phyloP scores from a whole-genome alignment of 345 rosid species.

The Fremontodendron californicum region DNA sequence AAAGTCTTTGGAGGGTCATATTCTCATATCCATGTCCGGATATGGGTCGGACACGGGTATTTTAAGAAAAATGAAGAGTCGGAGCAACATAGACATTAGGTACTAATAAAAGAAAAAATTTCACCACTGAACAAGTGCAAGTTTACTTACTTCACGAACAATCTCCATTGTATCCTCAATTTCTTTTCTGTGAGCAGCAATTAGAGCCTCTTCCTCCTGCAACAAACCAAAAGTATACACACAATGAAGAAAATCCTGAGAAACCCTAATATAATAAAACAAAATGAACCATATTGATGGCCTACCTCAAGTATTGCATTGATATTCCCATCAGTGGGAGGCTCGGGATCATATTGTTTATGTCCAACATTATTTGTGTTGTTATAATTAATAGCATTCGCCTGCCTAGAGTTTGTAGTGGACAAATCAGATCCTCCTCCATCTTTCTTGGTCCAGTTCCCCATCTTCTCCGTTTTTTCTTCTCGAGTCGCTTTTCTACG shows the following conservation, averaged over 20 bases:
- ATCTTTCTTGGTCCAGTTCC: conserved; percentile 52
- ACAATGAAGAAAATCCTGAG: background rate
- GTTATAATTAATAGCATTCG: conserved; percentile 32
- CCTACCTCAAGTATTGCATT: conserved; percentile 83
- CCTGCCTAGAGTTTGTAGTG: conserved; percentile 40
- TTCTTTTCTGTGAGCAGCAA: conserved; percentile 92
- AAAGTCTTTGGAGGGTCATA: no score
- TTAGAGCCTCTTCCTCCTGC: conserved; percentile 91
- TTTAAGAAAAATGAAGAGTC: no score
- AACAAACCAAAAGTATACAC: conserved; percentile 9
- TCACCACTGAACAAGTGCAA: background rate
- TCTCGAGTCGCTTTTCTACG: conserved; percentile 70
- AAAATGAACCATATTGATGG: conserved; percentile 9
- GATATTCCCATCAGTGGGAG: conserved; percentile 58
- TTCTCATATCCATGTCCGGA: no score
- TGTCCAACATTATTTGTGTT: conserved; percentile 38
- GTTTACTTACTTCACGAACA: conserved; percentile 75
- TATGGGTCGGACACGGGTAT: no score
- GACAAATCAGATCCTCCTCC: conserved; percentile 44
- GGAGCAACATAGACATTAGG: no score
- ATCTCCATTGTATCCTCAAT: conserved; percentile 98
- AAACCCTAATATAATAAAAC: background rate
- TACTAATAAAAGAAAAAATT: background rate
- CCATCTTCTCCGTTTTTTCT: conserved; percentile 64
- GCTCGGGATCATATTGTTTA: conserved; percentile 46